Evolutionary conservation across 1,284 basidiomycete species (phyloP).

Genomic region (Cryptococcus sp.): DNA sequence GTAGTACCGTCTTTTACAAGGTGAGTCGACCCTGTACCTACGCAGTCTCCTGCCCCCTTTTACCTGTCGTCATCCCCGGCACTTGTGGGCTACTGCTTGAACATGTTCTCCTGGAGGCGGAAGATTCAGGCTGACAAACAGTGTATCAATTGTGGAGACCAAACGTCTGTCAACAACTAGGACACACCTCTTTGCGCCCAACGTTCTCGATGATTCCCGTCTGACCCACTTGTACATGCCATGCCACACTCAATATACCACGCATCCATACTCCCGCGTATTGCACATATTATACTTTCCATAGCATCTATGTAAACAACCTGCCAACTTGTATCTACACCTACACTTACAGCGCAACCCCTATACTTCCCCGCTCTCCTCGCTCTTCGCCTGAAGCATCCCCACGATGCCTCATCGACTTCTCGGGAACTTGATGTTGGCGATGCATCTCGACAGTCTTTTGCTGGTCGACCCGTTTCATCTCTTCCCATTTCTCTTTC

Average conservation of each 20-base stretch:
- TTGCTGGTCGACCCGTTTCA: constrained; percentile 15
- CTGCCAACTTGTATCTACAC: too few species aligned
- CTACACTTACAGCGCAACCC: too few species aligned
- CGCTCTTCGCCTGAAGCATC: too few species aligned
- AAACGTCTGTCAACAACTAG: constrained; percentile 48
- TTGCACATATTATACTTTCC: too few species aligned
- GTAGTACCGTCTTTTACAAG: constrained; percentile 65
- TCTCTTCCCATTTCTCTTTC: constrained; percentile 21
- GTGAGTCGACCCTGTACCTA: constrained; percentile 20
- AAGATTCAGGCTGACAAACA: constrained; percentile 12
- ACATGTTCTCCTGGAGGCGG: background rate
- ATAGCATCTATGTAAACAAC: background rate
- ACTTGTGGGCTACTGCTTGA: background rate
- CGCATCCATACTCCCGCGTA: background rate
- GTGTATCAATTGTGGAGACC: constrained; percentile 47
- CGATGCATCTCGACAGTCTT: background rate
- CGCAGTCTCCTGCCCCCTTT: too few species aligned
- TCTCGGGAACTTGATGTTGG: background rate
- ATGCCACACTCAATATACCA: background rate
- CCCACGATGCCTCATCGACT: background rate
- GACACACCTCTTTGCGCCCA: background rate
- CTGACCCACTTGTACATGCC: background rate
- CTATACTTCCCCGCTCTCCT: too few species aligned
- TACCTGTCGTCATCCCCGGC: background rate
- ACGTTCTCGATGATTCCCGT: too few species aligned